Evolutionary conservation across 768 basidiomycete genomes (phyloP).

Genomic region (Tylopilus balloui): DNA sequence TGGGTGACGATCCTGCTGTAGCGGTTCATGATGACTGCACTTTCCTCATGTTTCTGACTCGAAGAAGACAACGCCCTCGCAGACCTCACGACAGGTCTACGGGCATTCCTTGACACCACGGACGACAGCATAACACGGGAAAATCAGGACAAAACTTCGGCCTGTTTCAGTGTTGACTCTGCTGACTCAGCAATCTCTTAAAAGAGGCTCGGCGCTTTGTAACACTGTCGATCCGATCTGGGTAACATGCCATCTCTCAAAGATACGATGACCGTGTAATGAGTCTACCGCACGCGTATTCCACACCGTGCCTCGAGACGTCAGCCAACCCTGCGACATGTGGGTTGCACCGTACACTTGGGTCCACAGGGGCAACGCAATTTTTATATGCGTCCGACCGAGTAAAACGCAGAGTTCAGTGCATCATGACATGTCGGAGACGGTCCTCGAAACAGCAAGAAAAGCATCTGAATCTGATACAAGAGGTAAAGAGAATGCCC

Average conservation of each 20-base stretch:
- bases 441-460: too few relatives aligned
- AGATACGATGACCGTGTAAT: too few relatives aligned
- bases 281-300: too few relatives aligned
- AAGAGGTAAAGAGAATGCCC: too few relatives aligned
- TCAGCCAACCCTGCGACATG: neutral
- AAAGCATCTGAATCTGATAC: too few relatives aligned
- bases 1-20: conserved; percentile 83
- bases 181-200: conserved; percentile 14
- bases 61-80: conserved; percentile 38
- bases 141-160: neutral
- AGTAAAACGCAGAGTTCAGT: too few relatives aligned
- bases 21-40: conserved; percentile 53
- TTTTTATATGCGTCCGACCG: too few relatives aligned
- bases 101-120: conserved; percentile 16
- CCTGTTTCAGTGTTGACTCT: neutral
- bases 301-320: neutral
- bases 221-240: neutral
- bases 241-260: too few relatives aligned
- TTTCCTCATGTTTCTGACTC: conserved; percentile 36
- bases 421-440: too few relatives aligned
- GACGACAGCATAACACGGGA: conserved; percentile 21
- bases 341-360: too few relatives aligned
- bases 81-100: conserved; percentile 11
- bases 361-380: too few relatives aligned
- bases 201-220: neutral